Conservation (phyloP, 805 yeast species). For the Wickerhamiella azyma region DNA sequence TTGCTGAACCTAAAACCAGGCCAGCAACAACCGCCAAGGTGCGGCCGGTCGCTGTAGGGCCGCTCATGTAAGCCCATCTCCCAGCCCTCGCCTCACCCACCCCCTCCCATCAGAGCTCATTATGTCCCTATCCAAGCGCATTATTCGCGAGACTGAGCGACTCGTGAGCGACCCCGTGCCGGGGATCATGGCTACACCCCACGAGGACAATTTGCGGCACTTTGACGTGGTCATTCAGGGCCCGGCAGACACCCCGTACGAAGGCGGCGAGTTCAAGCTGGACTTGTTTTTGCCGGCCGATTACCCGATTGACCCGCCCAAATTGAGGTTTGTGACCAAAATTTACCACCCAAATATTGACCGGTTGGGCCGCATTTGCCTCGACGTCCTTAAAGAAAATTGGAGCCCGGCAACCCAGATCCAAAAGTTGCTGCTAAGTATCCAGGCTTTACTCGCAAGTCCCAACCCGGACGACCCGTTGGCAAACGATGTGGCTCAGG, state of each 20-base stretch:
- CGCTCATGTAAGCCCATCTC: constrained; percentile 5
- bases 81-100: no score
- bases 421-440: constrained; percentile 76
- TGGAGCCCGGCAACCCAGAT: constrained; percentile 98
- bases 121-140: constrained; percentile 69
- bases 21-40: constrained; percentile 21
- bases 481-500: constrained; percentile 95
- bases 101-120: no score
- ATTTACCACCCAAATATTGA: constrained; percentile 97
- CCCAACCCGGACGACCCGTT: constrained; percentile 98
- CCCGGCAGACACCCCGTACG: constrained; percentile 84
- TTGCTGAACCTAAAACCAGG: constrained; percentile 17
- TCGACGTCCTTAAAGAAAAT: constrained; percentile 85
- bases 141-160: constrained; percentile 91
- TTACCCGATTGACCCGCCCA: constrained; percentile 97
- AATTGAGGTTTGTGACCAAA: constrained; percentile 82
- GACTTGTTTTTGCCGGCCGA: constrained; percentile 91
- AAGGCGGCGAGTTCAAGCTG: constrained; percentile 57
- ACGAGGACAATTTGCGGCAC: constrained; percentile 84
- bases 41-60: constrained; percentile 22
- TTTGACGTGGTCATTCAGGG: constrained; percentile 89
- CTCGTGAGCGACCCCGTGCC: constrained; percentile 90
- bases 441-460: constrained; percentile 86
- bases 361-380: constrained; percentile 84
- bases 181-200: constrained; percentile 86